A percentile compares a stretch with the other conserved stretches of the same genome.
Conservation (phyloP, 345 rosid species). For the Citrus inodora region DNA sequence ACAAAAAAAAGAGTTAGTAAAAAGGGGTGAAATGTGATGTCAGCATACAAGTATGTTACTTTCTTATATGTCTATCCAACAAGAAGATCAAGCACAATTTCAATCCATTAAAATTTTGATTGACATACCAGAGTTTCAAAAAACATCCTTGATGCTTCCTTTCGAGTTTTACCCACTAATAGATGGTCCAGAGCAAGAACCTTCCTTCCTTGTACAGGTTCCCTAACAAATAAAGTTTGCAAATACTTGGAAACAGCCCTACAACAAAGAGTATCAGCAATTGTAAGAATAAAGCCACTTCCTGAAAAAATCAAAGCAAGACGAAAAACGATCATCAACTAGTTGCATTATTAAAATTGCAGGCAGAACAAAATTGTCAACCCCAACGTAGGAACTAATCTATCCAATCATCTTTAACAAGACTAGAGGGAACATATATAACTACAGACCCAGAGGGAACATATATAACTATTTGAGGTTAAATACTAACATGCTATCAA, state of each 20-base stretch:
- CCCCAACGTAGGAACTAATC: not conserved
- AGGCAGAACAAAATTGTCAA: not conserved
- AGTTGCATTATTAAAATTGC: not conserved
- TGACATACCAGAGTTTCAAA: slow-evolving; percentile 89
- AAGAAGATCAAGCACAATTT: not conserved
- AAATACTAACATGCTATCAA: too few species aligned
- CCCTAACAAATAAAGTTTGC: slow-evolving; percentile 66
- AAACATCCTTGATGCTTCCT: slow-evolving; percentile 98
- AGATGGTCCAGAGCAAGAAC: slow-evolving; percentile 61
- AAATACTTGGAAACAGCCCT: slow-evolving; percentile 97
- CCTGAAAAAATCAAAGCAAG: not conserved
- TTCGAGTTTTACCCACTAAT: slow-evolving; percentile 87
- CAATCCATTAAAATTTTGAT: not conserved
- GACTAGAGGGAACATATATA: not conserved
- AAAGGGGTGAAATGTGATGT: not conserved
- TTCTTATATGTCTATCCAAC: not conserved
- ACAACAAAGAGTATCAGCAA: slow-evolving; percentile 9
- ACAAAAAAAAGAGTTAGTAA: not conserved
- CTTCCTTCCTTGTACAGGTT: slow-evolving; percentile 55
- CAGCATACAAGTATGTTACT: not conserved
- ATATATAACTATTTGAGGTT: not conserved
- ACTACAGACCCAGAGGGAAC: not conserved
- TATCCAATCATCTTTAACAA: not conserved
- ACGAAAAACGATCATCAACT: not conserved
- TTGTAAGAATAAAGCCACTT: slow-evolving; percentile 1